phyloP scores from a whole-genome alignment of 176 grass and related monocot genomes.

The Triticum timopheevii region DNA sequence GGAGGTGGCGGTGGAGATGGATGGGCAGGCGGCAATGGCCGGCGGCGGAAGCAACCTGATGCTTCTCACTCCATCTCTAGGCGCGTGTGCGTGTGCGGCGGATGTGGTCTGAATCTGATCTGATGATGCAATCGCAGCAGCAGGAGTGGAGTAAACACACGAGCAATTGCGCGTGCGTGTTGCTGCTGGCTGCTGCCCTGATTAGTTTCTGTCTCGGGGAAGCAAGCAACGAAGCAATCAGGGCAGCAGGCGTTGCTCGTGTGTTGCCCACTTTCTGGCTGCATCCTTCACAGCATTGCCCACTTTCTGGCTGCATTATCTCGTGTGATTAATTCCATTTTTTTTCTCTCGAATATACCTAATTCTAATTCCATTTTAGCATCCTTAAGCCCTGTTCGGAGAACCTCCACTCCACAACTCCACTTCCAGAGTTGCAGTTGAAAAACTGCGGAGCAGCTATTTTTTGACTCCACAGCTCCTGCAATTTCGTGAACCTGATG shows the following conservation, averaged over 20 bases:
- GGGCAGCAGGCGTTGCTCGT: no score
- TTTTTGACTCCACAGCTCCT: no score
- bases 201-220: slow-evolving; percentile 10
- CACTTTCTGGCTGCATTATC: not conserved
- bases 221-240: slow-evolving; percentile 23
- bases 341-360: no score
- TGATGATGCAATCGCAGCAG: not conserved
- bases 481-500: no score
- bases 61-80: slow-evolving; percentile 53
- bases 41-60: slow-evolving; percentile 74
- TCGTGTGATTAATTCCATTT: no score
- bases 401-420: no score
- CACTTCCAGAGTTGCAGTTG: no score
- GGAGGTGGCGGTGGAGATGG: slow-evolving; percentile 1
- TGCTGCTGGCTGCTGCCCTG: not conserved
- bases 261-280: not conserved
- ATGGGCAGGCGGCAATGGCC: slow-evolving; percentile 44
- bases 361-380: no score
- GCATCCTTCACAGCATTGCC: not conserved
- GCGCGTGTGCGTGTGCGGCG: slow-evolving; percentile 30
- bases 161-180: slow-evolving; percentile 25
- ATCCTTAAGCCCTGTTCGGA: no score
- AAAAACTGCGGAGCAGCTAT: no score
- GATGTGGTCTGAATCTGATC: not conserved
- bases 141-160: slow-evolving; percentile 11